Percentiles rank a stretch among this genome's conserved stretches.
Conservation (phyloP, 768 basidiomycete genomes). For the Naganishia onofrii region DNA sequence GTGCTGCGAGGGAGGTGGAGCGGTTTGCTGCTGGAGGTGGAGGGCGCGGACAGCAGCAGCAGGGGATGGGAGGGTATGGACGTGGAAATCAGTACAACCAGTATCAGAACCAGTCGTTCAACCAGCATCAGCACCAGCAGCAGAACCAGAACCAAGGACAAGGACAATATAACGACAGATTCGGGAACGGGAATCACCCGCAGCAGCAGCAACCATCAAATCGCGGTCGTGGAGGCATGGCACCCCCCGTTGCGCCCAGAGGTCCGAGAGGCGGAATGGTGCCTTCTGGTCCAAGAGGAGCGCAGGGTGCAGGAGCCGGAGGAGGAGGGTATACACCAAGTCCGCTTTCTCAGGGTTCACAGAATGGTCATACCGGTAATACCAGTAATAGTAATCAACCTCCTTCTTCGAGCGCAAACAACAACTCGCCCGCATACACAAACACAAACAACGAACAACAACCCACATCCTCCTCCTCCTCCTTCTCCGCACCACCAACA, state of each 20-base stretch:
- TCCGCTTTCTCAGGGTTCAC: neutral
- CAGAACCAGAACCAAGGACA: neutral
- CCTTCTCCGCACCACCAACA: neutral
- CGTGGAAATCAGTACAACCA: conserved; percentile 1
- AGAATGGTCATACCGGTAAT: neutral
- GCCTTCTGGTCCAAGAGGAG: neutral
- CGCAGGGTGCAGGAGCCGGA: neutral
- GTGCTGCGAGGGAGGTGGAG: conserved; percentile 64
- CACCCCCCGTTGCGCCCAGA: neutral
- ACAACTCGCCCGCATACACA: conserved; percentile 30
- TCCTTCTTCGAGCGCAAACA: conserved; percentile 12
- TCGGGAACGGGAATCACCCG: neutral
- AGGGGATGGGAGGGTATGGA: conserved; percentile 51
- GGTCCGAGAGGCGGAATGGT: neutral
- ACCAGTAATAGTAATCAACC: conserved; percentile 10
- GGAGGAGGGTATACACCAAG: conserved; percentile 1
- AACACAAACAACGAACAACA: conserved; percentile 40
- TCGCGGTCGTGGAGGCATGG: neutral
- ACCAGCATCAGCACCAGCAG: neutral
- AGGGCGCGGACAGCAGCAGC: too few relatives aligned
- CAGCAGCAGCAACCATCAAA: neutral
- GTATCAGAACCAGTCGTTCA: conserved; percentile 2
- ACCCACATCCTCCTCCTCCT: too few relatives aligned
- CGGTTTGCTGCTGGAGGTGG: conserved; percentile 55
- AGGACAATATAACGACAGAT: conserved; percentile 31